phyloP scores from a whole-genome alignment of 192 early-diverging fungal genomes.

The Coemansia sp. region DNA sequence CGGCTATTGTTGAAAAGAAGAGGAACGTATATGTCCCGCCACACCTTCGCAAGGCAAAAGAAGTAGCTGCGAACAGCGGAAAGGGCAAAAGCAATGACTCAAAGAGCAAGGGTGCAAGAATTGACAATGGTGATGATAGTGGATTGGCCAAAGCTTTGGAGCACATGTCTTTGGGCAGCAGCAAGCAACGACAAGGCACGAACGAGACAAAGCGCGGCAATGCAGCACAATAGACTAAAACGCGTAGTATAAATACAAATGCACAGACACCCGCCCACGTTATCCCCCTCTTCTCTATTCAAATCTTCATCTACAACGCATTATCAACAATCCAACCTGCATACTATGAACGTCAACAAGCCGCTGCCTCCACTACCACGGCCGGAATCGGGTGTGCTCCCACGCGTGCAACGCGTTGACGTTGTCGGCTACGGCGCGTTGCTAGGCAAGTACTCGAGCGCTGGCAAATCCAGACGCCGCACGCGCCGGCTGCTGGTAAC shows the following conservation, averaged over 20 bases:
- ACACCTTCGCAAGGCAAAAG: constrained; percentile 5
- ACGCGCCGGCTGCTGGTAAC: too few relatives aligned
- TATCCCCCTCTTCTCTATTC: background rate
- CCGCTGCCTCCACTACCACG: constrained; percentile 9
- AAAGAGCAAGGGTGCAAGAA: background rate
- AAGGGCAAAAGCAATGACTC: background rate
- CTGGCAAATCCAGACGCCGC: too few relatives aligned
- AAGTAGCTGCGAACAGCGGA: background rate
- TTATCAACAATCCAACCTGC: background rate
- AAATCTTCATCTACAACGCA: background rate
- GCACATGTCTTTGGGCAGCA: constrained; percentile 2
- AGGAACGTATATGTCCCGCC: constrained; percentile 1
- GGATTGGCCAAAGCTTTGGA: constrained; percentile 1
- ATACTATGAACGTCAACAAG: constrained; percentile 8
- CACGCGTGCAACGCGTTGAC: too few relatives aligned
- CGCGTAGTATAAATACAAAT: background rate
- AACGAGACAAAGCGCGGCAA: too few relatives aligned
- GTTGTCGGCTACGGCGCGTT: too few relatives aligned
- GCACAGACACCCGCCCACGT: background rate
- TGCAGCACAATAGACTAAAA: background rate
- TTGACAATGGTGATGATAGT: background rate
- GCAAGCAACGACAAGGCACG: background rate
- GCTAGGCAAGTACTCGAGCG: too few relatives aligned
- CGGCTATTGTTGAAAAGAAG: background rate
- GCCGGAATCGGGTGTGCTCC: background rate